phyloP scores from a whole-genome alignment of 805 yeast species.

The Saccharomycopsis malanga region DNA sequence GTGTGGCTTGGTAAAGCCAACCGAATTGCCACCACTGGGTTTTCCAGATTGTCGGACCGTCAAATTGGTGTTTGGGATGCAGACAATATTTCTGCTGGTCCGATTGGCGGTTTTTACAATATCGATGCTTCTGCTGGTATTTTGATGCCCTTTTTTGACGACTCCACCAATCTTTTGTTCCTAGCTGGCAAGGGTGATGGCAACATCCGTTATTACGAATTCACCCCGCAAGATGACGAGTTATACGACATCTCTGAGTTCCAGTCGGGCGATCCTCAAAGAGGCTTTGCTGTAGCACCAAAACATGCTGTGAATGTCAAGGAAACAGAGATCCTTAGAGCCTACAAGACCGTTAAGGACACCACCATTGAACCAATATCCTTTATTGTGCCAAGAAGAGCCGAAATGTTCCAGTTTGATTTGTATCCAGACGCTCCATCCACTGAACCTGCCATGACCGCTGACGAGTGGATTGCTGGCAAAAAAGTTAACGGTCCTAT shows the following conservation, averaged over 20 bases:
- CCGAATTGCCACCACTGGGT: constrained; percentile 89
- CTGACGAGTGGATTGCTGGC: constrained; percentile 76
- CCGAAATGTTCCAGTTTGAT: constrained; percentile 88
- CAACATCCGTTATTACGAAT: constrained; percentile 90
- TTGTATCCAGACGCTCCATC: constrained; percentile 91
- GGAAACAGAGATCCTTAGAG: constrained; percentile 77
- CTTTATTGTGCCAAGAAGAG: constrained; percentile 87
- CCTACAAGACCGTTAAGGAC: constrained; percentile 86
- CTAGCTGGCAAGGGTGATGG: constrained; percentile 98
- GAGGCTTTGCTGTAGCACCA: constrained; percentile 91
- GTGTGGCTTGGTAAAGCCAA: constrained; percentile 86
- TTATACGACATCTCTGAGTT: constrained; percentile 82
- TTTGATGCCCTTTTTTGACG: constrained; percentile 85
- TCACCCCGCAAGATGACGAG: constrained; percentile 59
- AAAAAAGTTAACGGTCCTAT: constrained; percentile 78
- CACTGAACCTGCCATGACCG: constrained; percentile 64
- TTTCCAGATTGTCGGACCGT: constrained; percentile 86
- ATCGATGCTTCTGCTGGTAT: constrained; percentile 92
- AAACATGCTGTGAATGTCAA: constrained; percentile 69
- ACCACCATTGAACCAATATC: constrained; percentile 82
- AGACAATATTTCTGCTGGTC: constrained; percentile 63
- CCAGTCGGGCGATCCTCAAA: constrained; percentile 85
- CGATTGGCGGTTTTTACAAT: constrained; percentile 80
- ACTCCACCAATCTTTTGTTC: constrained; percentile 68
- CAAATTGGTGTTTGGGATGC: constrained; percentile 94